These are phyloP conservation scores for Tephrocybe rancida DNA, from an alignment of 768 basidiomycete genomes.

Conservation along the genomic window DNA sequence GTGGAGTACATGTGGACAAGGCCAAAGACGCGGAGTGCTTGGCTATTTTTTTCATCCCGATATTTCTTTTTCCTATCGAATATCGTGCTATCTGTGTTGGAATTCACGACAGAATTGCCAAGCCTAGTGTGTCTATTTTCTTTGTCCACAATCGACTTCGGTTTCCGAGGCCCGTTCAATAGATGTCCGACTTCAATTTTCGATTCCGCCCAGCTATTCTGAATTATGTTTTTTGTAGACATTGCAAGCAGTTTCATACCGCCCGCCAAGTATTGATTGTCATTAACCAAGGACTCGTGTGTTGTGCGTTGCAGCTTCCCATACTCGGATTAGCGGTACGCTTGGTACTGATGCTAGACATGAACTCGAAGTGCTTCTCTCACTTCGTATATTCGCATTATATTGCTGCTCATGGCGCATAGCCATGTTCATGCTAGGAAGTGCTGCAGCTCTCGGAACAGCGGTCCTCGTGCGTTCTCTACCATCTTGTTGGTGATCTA, in stretches of 20 bases:
- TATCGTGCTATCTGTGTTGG: not conserved
- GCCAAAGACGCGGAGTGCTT: slow-evolving; percentile 4
- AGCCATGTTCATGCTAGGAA: not conserved
- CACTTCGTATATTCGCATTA: slow-evolving; percentile 5
- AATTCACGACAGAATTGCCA: not conserved
- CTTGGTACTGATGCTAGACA: no score
- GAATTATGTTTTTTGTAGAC: not conserved
- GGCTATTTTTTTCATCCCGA: slow-evolving; percentile 6
- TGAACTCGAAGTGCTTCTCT: not conserved
- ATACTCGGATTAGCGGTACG: no score
- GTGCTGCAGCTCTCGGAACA: not conserved
- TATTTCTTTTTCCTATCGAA: slow-evolving; percentile 7
- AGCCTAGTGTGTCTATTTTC: no score
- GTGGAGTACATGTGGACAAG: slow-evolving; percentile 12
- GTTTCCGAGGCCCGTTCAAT: no score
- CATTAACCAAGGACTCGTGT: slow-evolving; percentile 1
- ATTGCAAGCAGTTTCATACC: not conserved
- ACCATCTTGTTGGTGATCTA: not conserved
- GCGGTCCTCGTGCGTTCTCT: not conserved
- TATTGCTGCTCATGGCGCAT: slow-evolving; percentile 3
- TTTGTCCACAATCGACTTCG: no score
- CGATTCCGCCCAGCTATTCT: no score
- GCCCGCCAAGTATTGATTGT: slow-evolving; percentile 1
- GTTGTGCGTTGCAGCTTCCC: not conserved
- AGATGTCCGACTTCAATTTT: not conserved